Evolutionary conservation across 495 filamentous ascomycete genomes (phyloP), one percentile per base, ranked within the genome.

Genomic region (Clavariopsis aquatica): DNA sequence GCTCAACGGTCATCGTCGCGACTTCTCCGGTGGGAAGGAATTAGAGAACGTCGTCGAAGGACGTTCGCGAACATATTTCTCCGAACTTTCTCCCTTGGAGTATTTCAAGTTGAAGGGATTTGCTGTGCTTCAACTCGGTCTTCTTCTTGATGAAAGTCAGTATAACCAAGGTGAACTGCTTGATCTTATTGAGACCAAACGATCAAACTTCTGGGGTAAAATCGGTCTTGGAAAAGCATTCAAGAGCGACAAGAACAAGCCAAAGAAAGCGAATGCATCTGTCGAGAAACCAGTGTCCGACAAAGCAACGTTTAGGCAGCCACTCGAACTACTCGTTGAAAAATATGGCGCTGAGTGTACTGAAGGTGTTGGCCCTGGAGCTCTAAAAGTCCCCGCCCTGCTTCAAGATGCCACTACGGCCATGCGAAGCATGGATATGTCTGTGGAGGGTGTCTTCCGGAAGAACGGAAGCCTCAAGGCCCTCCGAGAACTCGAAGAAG

Each of bases 371-470:
- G 94, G 95, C 9, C 94, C 94, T 19, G 93, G 92, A 36, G 86
- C 89, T 52, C 80, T 99, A 28, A 87, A 89, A 58, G 89, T 98
- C 41, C 94, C 94, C 15, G 87, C 89, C 1, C 81, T 99, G 58
- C 83, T 99, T 36, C 92, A 98, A 72, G 95, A 98, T 71, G 85
- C 92, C 26, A 85, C 98, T 15, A 89, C 89, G 5, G 90, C 93
- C 27, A 94, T 99, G 90, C 86, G 91, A 65, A 93, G 91, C 72
- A 99, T 98, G 92, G 94, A 99, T 76, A 96, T 99, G 82, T 96
- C 92, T 19, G 91, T 98, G 8, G 94, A 99, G 73, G 95, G 95
- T 71, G 93, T 99, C 49, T 99, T 99, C 84, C 89, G 94, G 57
- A 99, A 99, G 81, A 99, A 97, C 71, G 94, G 94, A 62, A 98